phyloP scores from a whole-genome alignment of 2,329 filamentous ascomycete genomes.

The Apiospora hydei region DNA sequence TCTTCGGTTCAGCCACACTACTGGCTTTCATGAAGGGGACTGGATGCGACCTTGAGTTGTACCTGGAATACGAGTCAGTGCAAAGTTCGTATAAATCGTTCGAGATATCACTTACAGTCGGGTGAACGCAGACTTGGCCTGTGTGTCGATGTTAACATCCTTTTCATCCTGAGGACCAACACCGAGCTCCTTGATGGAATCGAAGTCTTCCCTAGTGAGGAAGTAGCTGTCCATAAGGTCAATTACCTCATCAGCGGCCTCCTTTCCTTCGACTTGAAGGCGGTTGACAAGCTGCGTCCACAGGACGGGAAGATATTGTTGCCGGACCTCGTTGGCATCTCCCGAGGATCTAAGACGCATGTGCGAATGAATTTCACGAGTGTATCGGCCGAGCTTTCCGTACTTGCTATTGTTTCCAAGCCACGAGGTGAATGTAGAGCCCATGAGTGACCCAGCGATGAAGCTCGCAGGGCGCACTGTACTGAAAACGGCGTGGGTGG shows the following conservation, averaged over 20 bases:
- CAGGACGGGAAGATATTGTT: conserved; percentile 89
- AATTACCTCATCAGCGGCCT: conserved; percentile 82
- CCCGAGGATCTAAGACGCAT: conserved; percentile 92
- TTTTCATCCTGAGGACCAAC: conserved; percentile 84
- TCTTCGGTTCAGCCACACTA: conserved; percentile 76
- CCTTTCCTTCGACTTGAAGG: conserved; percentile 80
- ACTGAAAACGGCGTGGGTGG: conserved; percentile 92
- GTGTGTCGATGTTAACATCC: conserved; percentile 77
- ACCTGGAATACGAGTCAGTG: conserved; percentile 55
- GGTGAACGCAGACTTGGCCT: conserved; percentile 90
- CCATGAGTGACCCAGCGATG: conserved; percentile 78
- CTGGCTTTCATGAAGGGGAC: conserved; percentile 96
- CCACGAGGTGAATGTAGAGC: conserved; percentile 86
- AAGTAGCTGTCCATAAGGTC: conserved; percentile 97
- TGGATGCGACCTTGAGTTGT: conserved; percentile 87
- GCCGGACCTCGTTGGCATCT: conserved; percentile 90
- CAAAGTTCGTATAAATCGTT: conserved; percentile 20
- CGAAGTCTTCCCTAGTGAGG: conserved; percentile 92
- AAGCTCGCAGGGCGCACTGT: conserved; percentile 92
- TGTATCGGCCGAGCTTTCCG: conserved; percentile 76
- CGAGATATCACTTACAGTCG: conserved; percentile 68
- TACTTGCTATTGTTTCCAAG: conserved; percentile 93
- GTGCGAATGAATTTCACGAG: conserved; percentile 95
- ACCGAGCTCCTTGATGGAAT: conserved; percentile 89
- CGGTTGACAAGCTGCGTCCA: conserved; percentile 82